Percentiles rank a stretch among this genome's conserved stretches.
Conservation (phyloP, 129 eudicot genomes). For the Centaurea solstitialis region DNA sequence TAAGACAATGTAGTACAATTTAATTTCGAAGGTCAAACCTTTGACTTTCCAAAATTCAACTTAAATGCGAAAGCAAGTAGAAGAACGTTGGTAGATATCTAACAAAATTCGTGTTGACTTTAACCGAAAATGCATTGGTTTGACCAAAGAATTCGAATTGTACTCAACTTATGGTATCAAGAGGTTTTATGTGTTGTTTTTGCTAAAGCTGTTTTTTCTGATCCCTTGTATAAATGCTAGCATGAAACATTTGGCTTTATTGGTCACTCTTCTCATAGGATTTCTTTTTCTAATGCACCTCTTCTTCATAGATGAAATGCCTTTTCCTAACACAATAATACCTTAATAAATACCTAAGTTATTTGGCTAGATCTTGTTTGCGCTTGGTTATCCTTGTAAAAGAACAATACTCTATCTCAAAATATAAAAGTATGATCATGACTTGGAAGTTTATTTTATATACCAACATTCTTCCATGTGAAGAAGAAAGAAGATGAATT, state of each 20-base stretch:
- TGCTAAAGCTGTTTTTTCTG: not conserved
- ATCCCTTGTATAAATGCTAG: not conserved
- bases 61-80: not conserved
- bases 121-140: not conserved
- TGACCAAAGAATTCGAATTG: slow-evolving; percentile 5
- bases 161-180: not conserved
- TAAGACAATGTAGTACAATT: not conserved
- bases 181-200: not conserved
- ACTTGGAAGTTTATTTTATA: not conserved
- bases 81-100: not conserved
- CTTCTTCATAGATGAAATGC: not conserved
- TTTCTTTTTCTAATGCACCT: not conserved
- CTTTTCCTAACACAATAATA: not conserved
- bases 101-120: not conserved
- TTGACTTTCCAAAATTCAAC: slow-evolving; percentile 1
- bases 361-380: not conserved
- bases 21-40: not conserved
- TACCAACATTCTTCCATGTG: not conserved
- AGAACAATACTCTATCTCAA: not conserved
- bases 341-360: not conserved
- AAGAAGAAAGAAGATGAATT: not conserved
- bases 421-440: not conserved
- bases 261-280: not conserved
- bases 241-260: not conserved
- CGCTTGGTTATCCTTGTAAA: not conserved